phyloP scores from a whole-genome alignment of 306 rosid species.

The Cicer chorassanicum region DNA sequence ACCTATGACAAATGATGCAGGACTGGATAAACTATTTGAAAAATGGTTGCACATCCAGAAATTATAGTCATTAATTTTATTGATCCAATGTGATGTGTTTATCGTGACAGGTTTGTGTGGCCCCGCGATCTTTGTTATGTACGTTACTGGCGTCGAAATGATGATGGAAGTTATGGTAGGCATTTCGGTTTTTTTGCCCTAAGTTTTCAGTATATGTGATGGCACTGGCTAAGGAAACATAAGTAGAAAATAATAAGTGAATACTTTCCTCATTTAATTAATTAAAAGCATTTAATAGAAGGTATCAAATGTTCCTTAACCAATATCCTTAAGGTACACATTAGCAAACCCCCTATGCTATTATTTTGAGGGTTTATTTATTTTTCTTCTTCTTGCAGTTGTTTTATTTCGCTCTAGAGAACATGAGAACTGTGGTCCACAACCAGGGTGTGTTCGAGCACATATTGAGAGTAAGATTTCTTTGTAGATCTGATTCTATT shows the following conservation, averaged over 20 bases:
- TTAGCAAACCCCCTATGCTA: conserved; percentile 31
- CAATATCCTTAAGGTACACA: neutral
- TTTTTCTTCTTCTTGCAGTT: conserved; percentile 67
- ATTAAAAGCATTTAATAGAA: neutral
- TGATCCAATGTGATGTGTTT: conserved; percentile 26
- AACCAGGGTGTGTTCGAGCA: conserved; percentile 95
- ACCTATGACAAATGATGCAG: conserved; percentile 12
- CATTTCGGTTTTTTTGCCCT: conserved; percentile 36
- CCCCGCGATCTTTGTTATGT: conserved; percentile 99
- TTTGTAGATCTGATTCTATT: conserved; percentile 32
- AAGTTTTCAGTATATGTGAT: neutral
- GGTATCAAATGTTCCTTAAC: conserved; percentile 33
- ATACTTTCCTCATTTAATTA: conserved; percentile 22
- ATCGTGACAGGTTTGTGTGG: conserved; percentile 86
- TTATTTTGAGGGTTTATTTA: conserved; percentile 21
- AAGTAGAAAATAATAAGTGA: conserved; percentile 2
- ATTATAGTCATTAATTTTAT: conserved; percentile 5
- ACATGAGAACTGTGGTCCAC: conserved; percentile 93
- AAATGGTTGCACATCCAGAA: conserved; percentile 23
- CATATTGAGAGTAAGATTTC: conserved; percentile 89
- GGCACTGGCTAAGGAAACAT: conserved; percentile 17
- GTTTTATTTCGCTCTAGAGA: conserved; percentile 94
- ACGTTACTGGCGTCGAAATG: conserved; percentile 99
- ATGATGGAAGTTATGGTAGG: conserved; percentile 97
- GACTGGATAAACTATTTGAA: conserved; percentile 20